These are phyloP conservation scores for Exophiala spinifera DNA, from an alignment of 2,329 filamentous ascomycete genomes.

Conservation along the genomic window DNA sequence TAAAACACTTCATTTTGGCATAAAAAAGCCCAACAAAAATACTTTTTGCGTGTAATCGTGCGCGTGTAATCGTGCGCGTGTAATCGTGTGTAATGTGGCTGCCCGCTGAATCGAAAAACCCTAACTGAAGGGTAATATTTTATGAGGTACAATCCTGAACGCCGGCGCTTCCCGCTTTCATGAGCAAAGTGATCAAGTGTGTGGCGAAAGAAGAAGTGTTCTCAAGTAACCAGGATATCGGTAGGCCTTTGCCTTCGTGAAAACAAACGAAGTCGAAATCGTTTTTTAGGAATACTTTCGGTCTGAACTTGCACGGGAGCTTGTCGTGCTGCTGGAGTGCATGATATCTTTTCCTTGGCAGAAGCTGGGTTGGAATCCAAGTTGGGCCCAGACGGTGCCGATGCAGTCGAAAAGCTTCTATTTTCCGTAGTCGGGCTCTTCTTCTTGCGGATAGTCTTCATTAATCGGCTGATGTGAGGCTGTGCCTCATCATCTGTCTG, in stretches of 20 bases:
- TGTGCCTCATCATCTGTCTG: constrained; percentile 16
- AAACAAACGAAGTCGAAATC: constrained; percentile 21
- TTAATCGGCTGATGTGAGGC: constrained; percentile 21
- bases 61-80: no score
- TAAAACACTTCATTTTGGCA: background rate
- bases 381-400: constrained; percentile 9
- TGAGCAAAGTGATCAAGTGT: background rate
- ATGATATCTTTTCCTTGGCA: constrained; percentile 1
- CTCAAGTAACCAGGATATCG: constrained; percentile 21
- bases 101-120: background rate
- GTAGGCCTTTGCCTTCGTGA: constrained; percentile 16
- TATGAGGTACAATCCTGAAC: background rate
- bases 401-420: constrained; percentile 10
- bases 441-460: constrained; percentile 25
- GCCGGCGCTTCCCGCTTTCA: background rate
- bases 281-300: constrained; percentile 12
- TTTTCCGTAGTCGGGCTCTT: constrained; percentile 19
- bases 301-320: background rate
- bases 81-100: background rate
- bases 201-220: background rate
- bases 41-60: background rate
- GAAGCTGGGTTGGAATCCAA: background rate
- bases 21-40: background rate
- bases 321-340: constrained; percentile 1
- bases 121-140: background rate